A percentile compares a stretch with the other conserved stretches of the same genome.
Conservation (phyloP, 208 protist genomes). For the Leishmania braziliensis region DNA sequence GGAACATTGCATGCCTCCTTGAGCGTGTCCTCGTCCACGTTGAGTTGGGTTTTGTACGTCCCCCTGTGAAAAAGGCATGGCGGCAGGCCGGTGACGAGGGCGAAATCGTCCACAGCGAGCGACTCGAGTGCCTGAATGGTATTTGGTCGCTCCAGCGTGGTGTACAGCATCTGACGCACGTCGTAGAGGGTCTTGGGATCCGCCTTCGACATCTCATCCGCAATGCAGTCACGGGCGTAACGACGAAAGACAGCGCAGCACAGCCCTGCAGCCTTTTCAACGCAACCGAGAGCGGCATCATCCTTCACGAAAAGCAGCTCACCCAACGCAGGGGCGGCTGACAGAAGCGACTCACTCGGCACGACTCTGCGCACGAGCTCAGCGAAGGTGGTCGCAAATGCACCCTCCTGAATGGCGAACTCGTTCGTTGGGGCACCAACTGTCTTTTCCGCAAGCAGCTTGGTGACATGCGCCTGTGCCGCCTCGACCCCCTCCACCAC, state of each 20-base stretch:
- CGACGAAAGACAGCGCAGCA: slow-evolving; percentile 82
- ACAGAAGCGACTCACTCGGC: slow-evolving; percentile 35
- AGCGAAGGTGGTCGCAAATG: slow-evolving; percentile 54
- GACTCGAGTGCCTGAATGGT: slow-evolving; percentile 72
- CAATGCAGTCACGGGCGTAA: slow-evolving; percentile 62
- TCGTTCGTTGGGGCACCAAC: slow-evolving; percentile 73
- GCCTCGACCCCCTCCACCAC: slow-evolving; percentile 19
- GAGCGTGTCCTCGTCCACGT: slow-evolving; percentile 45
- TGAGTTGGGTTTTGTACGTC: slow-evolving; percentile 66
- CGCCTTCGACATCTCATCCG: slow-evolving; percentile 48
- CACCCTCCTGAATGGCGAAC: slow-evolving; percentile 74
- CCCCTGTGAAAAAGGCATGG: slow-evolving; percentile 78
- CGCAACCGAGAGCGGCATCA: slow-evolving; percentile 51
- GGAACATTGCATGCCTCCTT: slow-evolving; percentile 42
- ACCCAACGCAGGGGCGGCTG: slow-evolving; percentile 69
- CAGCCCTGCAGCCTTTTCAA: slow-evolving; percentile 78
- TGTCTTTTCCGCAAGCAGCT: slow-evolving; percentile 34
- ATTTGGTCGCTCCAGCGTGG: slow-evolving; percentile 70
- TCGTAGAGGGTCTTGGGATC: slow-evolving; percentile 59
- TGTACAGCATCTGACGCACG: slow-evolving; percentile 69
- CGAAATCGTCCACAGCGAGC: slow-evolving; percentile 67
- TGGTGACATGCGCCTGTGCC: slow-evolving; percentile 15
- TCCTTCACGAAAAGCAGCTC: slow-evolving; percentile 89
- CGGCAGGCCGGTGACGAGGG: slow-evolving; percentile 64
- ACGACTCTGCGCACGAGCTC: slow-evolving; percentile 30